Base-by-base conservation (phyloP, 306 rosid species). In the Hippophae gyantsensis region DNA sequence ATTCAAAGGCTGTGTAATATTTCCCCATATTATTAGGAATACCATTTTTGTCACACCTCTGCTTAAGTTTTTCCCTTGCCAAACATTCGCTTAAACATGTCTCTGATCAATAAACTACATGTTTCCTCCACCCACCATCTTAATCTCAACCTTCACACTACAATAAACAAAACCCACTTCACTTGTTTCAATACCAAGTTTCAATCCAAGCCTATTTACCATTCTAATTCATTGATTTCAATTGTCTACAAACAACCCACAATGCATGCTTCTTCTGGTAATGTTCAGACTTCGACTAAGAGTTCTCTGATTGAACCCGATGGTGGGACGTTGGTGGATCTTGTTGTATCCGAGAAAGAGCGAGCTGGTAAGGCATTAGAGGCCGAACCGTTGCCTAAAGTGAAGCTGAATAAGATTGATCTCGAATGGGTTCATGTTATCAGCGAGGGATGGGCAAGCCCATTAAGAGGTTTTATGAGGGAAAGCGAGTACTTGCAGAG, bases 401-500 rank as follows among this genome's bases (percentile, higher is more conserved):
- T 79, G 63, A 46, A 58, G 41, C 74, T 93, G 41, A 76, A 86
- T 3, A 79, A 75, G 71, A 78, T 93, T 70, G 99, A 93, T 74
- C 56, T 82, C 14, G 99, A 93, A 71, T 93, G 99, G 99, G 90
- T 83, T 43, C 99, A 88, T 32, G 97, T 93, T 51, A 64, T 93
- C 57, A 60, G 94, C 58, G 96, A 93, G 69, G 97, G 99, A 11
- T 93, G 99, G 97, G 86, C 99, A 3, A 88, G 90, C 72, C 99
- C 99, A 1, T 76, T 93, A 60, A 74, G 63, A 61, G 99, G 99
- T 72, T 93, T 93, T 74, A 93, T 93, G 99, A 86, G 95, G 58
- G 99, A 93, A 56, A 74, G 70, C 44, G 82, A 93, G 81, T 93
- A 88, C 75, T 78, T 93, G 63, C 97, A 93, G 75, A 76, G 85